Base-by-base conservation (phyloP, 129 eudicot species). In the Dittrichia graveolens region DNA sequence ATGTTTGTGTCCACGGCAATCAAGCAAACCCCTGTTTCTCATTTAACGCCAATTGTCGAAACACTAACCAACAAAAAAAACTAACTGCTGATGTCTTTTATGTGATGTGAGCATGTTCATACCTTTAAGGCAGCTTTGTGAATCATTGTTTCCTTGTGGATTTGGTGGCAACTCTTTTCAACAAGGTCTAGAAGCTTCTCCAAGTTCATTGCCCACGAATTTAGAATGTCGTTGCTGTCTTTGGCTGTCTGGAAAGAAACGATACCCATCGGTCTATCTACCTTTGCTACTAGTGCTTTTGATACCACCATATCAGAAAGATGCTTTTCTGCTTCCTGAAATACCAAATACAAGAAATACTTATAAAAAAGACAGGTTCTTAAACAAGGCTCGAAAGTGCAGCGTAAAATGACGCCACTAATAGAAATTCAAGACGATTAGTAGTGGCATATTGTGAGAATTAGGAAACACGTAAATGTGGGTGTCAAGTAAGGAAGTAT, bases 91-190 rank as follows among this genome's bases (percentile, higher is more conserved):
- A 89, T n/a, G 89, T 86, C 72, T 89, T 89, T 48, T 86, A 73
- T 24, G 84, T 83, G 46, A 83, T 87, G 35, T 89, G 76, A 83
- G 87, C 72, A 83, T 89, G 3, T 58, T 86, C 70, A 87, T 64
- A 70, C 83, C 72, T 80, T 87, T 46, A 89, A 68, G 24, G 84
- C 92, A 43, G 88, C 88, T 79, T 93, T 89, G 85, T 89, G 98
- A 62, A 93, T 88, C 98, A 93, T 93, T 12, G 95, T 90, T 80
- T 93, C 98, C 87, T 93, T 90, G 80, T 93, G 98, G 61, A 94
- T 94, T 74, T 94, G 98, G 63, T 90, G 98, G 81, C 98, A 94
- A 75, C 98, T 94, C 80, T 93, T 93, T 84, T 93, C 98, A 40
- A 93, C 96, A 61, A 89, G 95, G 81, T 93, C 98, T 40, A 87